Conservation (phyloP, 2,329 filamentous ascomycete species). For the Ophiocordyceps camponoti-saundersi region DNA sequence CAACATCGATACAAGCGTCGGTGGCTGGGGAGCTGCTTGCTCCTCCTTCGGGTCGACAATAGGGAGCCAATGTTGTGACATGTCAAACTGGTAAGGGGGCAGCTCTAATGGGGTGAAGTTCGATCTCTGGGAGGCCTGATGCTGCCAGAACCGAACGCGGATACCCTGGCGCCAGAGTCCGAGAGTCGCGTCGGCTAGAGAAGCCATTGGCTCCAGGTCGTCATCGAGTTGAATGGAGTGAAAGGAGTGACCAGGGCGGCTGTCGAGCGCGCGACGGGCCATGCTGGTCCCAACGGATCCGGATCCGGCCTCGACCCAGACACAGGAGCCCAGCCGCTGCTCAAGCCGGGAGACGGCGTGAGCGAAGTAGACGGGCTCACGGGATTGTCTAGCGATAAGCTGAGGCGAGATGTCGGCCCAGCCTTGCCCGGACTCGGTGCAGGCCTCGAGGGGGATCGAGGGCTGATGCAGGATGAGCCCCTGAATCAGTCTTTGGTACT, state of each 20-base stretch:
- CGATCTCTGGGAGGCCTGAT: constrained; percentile 5
- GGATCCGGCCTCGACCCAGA: constrained; percentile 18
- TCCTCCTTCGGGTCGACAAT: not conserved
- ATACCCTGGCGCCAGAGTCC: constrained; percentile 7
- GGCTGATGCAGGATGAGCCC: constrained; percentile 1
- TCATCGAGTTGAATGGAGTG: not conserved
- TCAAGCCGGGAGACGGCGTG: constrained; percentile 11
- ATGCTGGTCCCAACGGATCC: constrained; percentile 15
- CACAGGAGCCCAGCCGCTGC: constrained; percentile 5
- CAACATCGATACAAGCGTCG: not conserved
- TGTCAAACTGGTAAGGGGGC: constrained; percentile 14
- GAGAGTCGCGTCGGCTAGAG: constrained; percentile 1
- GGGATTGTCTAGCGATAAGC: constrained; percentile 12
- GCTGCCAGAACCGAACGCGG: constrained; percentile 8
- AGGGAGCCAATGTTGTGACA: constrained; percentile 10
- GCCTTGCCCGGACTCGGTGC: constrained; percentile 3
- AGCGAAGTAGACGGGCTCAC: constrained; percentile 16
- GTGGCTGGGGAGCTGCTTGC: not conserved
- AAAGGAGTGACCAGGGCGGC: not conserved
- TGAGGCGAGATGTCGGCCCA: constrained; percentile 2
- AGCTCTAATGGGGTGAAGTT: constrained; percentile 5
- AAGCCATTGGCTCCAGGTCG: not conserved
- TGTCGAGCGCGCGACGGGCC: constrained; percentile 10
- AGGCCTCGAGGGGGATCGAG: constrained; percentile 3
- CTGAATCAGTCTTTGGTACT: not conserved